A percentile compares a stretch with the other conserved stretches of the same genome.
Conservation (phyloP, 306 rosid species). For the Styphnolobium japonicum region DNA sequence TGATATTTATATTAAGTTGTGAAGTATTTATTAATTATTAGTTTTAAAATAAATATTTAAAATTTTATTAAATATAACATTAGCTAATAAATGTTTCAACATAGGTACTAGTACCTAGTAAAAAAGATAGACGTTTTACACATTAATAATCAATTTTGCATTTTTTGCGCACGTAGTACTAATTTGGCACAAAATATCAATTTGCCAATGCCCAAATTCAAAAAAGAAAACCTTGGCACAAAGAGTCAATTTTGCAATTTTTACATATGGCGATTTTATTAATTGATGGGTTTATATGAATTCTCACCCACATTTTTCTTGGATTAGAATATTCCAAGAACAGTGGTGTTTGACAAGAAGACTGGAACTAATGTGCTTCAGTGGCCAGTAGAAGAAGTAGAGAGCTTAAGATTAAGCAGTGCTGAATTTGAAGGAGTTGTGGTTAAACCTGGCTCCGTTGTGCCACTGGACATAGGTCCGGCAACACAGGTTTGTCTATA, state of each 20-base stretch:
- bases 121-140: too few relatives aligned
- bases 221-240: neutral
- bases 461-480: conserved; percentile 54
- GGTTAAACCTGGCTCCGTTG: conserved; percentile 61
- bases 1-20: too few relatives aligned
- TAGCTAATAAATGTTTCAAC: too few relatives aligned
- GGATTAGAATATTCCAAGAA: conserved; percentile 72
- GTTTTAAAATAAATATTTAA: too few relatives aligned
- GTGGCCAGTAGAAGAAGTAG: conserved; percentile 90
- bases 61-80: too few relatives aligned
- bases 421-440: conserved; percentile 44
- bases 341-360: conserved; percentile 62
- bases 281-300: neutral
- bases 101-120: too few relatives aligned
- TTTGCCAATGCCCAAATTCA: neutral
- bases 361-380: conserved; percentile 61
- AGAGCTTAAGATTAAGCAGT: conserved; percentile 57
- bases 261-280: neutral
- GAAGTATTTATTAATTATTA: too few relatives aligned
- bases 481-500: conserved; percentile 66
- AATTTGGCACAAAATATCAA: neutral
- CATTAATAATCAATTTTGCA: neutral
- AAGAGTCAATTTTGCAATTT: neutral
- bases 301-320: neutral
- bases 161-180: too few relatives aligned